Evolutionary conservation across 169 alveolate genomes (phyloP), one percentile per base, ranked within the genome.

Genomic region (Eimeria brunetti): DNA sequence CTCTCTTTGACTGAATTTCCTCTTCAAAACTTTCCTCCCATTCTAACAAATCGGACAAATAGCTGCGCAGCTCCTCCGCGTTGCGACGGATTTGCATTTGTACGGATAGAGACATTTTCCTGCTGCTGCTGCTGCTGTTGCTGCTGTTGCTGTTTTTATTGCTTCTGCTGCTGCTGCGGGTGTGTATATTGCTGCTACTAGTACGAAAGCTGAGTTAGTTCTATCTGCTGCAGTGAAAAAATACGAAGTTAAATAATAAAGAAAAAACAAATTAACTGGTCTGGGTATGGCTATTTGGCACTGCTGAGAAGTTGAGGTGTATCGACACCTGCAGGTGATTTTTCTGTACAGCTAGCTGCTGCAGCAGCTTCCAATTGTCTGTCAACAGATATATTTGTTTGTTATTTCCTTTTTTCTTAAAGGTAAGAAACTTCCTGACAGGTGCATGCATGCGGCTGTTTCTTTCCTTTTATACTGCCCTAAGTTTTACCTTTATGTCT

Each of bases 11-110:
- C 90, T 53, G 18, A 16, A 53, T 51, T 5, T 44, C 33, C 46
- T 27, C 30, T 44, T 83, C 20, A 51, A 83, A 83, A 38, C 67
- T 41, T 7, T 56, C 58, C 1, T 83, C 90, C 90, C 90, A 83
- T 14, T 36, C 76, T 33, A 3, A 3, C 62, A 83, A 49, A 56
- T 83, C 90, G 9, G 71, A 27, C 62, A 83, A 56, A 56, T 83
- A 83, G 7, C 53, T 58, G 5, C 75, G 90, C 90, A 83, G 38
- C 75, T 83, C 90, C 75, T 83, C 90, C 76, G 90, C 90, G 56
- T 83, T 83, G 33, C 90, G 71, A 33, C 90, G 90, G 56, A 83
- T 83, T 76, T 83, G 90, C 90, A 67, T 41, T 76, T 83, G 90
- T 18, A 83, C 75, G 6, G 90, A 62, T 56, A 83, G 76, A 20